Evolutionary conservation across 192 early-diverging fungal species (phyloP), one percentile per base, ranked within the genome.

Genomic region (Mortierella antarctica): DNA sequence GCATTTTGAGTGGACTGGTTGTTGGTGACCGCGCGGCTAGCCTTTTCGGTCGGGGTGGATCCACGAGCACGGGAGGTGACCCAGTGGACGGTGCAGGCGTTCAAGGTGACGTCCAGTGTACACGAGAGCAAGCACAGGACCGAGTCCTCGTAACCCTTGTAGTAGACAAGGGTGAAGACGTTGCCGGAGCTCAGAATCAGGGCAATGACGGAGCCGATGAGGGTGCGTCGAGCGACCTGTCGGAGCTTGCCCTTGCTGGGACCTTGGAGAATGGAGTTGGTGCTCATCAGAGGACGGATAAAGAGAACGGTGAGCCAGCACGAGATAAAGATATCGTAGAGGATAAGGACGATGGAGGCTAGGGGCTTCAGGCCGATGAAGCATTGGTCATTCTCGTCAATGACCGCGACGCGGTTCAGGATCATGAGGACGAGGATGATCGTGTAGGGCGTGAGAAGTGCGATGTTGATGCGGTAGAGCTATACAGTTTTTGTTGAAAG

Each of bases 71-170:
- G 76, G 0, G 62, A 70, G 41, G 80, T 85, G 51, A 87, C 86
- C 86, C 86, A 87, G 59, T 85, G 84, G 40, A 87, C 71, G 2
- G 83, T 83, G 31, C 55, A 57, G 9, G 82, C 74, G 48, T 85
- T 87, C 17, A 87, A 55, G 7, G 82, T 85, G 21, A 87, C 86
- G 54, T 87, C 86, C 40, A 87, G 45, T 14, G 80, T 81, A 53
- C 86, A 87, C 17, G 79, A 84, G 14, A 83, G 73, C 49, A 87
- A 53, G 60, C 86, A 87, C 7, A 87, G 52, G 14, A 85, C 70
- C 17, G 84, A 82, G 54, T 79, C 73, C 56, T 87, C 84, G 12
- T 68, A 62, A 7, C 86, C 86, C 21, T 73, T 52, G 52, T 72
- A 79, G 57, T 82, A 48, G 7, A 77, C 78, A 17, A 87, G 63